phyloP scores from a whole-genome alignment of 2,329 filamentous ascomycete species.

The Camptophora hylomeconis region DNA sequence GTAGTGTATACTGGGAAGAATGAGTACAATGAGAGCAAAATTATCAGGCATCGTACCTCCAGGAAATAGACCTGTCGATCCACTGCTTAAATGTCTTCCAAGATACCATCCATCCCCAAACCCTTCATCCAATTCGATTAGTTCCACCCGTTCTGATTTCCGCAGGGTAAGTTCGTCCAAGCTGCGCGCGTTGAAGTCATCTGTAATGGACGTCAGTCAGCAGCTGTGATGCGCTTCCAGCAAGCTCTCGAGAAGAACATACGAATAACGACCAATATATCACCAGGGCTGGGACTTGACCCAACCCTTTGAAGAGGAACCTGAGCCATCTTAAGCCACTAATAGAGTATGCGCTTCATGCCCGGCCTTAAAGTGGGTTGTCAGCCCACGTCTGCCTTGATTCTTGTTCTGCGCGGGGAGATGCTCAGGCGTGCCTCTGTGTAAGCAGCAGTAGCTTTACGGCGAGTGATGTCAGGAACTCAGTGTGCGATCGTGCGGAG shows the following conservation, averaged over 20 bases:
- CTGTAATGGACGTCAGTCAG: slow-evolving; percentile 33
- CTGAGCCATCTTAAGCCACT: too few relatives aligned
- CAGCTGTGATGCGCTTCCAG: slow-evolving; percentile 1
- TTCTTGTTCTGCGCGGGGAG: too few relatives aligned
- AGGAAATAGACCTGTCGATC: slow-evolving; percentile 34
- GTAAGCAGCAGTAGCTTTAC: too few relatives aligned
- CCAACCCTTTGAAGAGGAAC: too few relatives aligned
- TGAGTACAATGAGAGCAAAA: not conserved
- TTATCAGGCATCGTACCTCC: slow-evolving; percentile 24
- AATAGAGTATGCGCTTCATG: too few relatives aligned
- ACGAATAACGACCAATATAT: slow-evolving; percentile 33
- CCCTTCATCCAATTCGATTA: slow-evolving; percentile 53
- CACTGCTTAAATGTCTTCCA: slow-evolving; percentile 32
- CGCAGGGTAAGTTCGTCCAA: slow-evolving; percentile 81
- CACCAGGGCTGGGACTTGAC: too few relatives aligned
- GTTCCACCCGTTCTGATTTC: slow-evolving; percentile 56
- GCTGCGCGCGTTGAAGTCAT: slow-evolving; percentile 85
- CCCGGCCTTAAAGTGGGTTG: too few relatives aligned
- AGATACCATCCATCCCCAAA: slow-evolving; percentile 56
- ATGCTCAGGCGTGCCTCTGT: too few relatives aligned
- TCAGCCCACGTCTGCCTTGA: too few relatives aligned
- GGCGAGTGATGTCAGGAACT: too few relatives aligned
- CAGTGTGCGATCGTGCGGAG: too few relatives aligned
- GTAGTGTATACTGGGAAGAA: slow-evolving; percentile 14
- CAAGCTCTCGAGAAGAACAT: slow-evolving; percentile 17